Evolutionary conservation across 1,284 basidiomycete genomes (phyloP).

Genomic region (Megacollybia platyphylla): DNA sequence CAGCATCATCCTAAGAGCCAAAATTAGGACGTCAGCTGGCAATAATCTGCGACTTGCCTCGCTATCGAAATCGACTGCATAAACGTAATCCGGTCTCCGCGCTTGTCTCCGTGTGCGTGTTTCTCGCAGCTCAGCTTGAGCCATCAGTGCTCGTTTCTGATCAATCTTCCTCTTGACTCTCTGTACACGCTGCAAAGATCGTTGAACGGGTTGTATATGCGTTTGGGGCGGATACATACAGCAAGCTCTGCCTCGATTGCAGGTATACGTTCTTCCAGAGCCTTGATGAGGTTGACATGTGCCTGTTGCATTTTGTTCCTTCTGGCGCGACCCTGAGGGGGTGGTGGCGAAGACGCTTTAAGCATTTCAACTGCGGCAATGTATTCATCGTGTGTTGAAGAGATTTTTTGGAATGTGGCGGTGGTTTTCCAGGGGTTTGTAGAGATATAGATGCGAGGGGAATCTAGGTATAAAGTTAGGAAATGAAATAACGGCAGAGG

Average conservation of each 20-base stretch:
- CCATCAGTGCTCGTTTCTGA: conserved; percentile 47
- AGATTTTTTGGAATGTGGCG: conserved; percentile 54
- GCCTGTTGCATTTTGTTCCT: conserved; percentile 38
- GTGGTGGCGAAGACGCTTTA: conserved; percentile 35
- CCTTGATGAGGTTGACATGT: conserved; percentile 47
- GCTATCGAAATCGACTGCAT: conserved; percentile 44
- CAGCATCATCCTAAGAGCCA: conserved; percentile 46
- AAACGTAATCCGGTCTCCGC: conserved; percentile 65
- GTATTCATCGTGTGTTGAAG: conserved; percentile 63
- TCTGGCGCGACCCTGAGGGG: conserved; percentile 33
- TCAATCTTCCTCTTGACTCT: conserved; percentile 56
- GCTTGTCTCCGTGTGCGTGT: conserved; percentile 63
- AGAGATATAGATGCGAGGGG: conserved; percentile 65
- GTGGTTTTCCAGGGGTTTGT: conserved; percentile 80
- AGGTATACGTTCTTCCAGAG: conserved; percentile 49
- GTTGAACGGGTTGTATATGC: conserved; percentile 1
- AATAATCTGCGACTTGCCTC: conserved; percentile 31
- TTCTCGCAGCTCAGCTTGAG: conserved; percentile 63
- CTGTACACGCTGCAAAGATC: conserved; percentile 45
- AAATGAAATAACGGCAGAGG: background rate
- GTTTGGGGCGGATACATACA: conserved; percentile 32
- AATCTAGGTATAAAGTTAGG: conserved; percentile 35
- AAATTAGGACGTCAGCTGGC: conserved; percentile 17
- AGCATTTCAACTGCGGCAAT: conserved; percentile 44
- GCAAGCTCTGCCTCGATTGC: conserved; percentile 52